These are phyloP conservation scores for Xylaria venustula DNA, from an alignment of 495 filamentous ascomycete species.

Conservation along the genomic window DNA sequence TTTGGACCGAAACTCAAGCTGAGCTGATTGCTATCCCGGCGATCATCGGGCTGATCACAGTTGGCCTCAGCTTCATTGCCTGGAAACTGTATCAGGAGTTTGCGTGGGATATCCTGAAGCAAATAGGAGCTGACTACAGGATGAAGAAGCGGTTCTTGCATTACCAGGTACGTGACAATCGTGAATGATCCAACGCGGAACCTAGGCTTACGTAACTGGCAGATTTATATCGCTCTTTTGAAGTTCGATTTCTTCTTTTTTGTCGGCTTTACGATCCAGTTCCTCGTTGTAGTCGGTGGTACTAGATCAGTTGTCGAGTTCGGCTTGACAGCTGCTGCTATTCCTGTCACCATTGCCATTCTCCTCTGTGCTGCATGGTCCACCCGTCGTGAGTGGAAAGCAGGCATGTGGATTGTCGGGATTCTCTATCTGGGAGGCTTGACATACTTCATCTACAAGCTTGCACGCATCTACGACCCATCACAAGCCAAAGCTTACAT, in stretches of 20 bases:
- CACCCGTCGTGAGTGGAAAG: conserved; percentile 75
- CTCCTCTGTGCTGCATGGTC: conserved; percentile 81
- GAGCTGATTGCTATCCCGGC: conserved; percentile 83
- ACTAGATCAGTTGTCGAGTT: conserved; percentile 71
- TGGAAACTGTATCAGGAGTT: conserved; percentile 99
- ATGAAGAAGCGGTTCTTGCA: conserved; percentile 96
- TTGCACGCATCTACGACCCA: conserved; percentile 85
- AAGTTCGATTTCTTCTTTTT: conserved; percentile 99
- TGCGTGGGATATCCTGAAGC: conserved; percentile 98
- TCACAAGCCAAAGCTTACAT: conserved; percentile 53
- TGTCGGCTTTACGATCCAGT: conserved; percentile 96
- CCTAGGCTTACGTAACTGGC: conserved; percentile 29
- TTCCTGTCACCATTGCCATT: conserved; percentile 87
- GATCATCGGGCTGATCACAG: conserved; percentile 72
- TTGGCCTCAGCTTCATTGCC: conserved; percentile 71
- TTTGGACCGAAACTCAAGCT: conserved; percentile 69
- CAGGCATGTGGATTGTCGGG: conserved; percentile 75
- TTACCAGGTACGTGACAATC: conserved; percentile 71
- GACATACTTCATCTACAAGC: conserved; percentile 97
- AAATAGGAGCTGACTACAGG: conserved; percentile 93
- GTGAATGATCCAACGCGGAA: neutral
- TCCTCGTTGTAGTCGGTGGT: conserved; percentile 80
- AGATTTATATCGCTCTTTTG: conserved; percentile 96
- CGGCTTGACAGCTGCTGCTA: conserved; percentile 79
- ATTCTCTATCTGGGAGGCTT: conserved; percentile 85